Percentiles rank a stretch among this genome's conserved stretches.
Evolutionary conservation across 75 land plant genomes (phyloP).

Genomic region (Pinus tabuliformis): DNA sequence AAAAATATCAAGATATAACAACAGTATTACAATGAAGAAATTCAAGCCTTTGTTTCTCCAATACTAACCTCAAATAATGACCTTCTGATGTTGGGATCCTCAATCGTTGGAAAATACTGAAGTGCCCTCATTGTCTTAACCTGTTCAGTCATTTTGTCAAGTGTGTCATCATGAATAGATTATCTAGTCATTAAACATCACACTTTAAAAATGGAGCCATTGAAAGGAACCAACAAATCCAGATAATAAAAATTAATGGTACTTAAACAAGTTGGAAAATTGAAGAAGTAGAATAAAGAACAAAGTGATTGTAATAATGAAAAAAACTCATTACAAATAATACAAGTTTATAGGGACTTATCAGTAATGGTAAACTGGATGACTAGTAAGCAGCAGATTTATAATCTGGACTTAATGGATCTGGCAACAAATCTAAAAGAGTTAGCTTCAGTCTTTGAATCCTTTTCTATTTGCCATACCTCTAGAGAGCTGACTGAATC

Average conservation of each 20-base stretch:
- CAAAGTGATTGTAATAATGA: neutral
- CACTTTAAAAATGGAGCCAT: neutral
- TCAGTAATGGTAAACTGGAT: too few species aligned
- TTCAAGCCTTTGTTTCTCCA: slow-evolving; percentile 1
- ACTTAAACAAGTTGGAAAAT: neutral
- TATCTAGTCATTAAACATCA: neutral
- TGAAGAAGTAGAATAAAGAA: neutral
- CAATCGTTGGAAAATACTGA: slow-evolving; percentile 95
- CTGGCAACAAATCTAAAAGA: too few species aligned
- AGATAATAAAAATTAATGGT: neutral
- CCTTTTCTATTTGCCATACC: too few species aligned
- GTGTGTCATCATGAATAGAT: neutral
- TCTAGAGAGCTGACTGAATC: too few species aligned
- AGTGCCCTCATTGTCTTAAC: slow-evolving; percentile 99
- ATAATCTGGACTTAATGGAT: too few species aligned
- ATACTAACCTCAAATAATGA: slow-evolving; percentile 88
- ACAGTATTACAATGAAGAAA: neutral
- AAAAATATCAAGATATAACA: neutral
- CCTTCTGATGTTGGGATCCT: slow-evolving; percentile 94
- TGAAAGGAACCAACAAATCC: neutral
- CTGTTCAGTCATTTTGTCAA: slow-evolving; percentile 31
- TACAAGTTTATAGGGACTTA: too few species aligned
- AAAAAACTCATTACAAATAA: neutral
- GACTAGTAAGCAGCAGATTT: too few species aligned
- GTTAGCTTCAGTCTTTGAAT: too few species aligned